Evolutionary conservation across 805 yeast species (phyloP).

Genomic region (Lachancea fermentati): DNA sequence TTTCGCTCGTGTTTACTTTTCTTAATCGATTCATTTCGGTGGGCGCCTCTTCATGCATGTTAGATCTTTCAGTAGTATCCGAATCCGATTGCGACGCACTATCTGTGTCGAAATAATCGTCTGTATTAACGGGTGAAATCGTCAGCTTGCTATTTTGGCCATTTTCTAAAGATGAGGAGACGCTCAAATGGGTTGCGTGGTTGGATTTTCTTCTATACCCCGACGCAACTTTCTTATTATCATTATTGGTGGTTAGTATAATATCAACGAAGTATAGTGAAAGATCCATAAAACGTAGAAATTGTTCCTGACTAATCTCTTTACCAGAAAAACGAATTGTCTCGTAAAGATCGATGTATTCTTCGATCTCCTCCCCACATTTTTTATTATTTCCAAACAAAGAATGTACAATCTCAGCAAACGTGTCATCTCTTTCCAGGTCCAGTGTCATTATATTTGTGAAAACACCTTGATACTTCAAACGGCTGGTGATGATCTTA

Average conservation of each 20-base stretch:
- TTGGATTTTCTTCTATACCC: not conserved
- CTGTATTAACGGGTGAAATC: not conserved
- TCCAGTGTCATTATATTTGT: constrained; percentile 31
- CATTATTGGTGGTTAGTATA: constrained; percentile 15
- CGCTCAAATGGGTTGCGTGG: not conserved
- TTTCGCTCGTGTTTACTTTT: constrained; percentile 18
- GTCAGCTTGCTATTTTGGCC: not conserved
- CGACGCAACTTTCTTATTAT: too few species aligned
- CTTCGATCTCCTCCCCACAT: constrained; percentile 17
- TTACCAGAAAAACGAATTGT: constrained; percentile 59
- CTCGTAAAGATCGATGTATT: constrained; percentile 56
- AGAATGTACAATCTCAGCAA: constrained; percentile 20
- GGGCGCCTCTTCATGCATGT: not conserved
- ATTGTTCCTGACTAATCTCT: constrained; percentile 51
- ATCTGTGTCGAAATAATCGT: not conserved
- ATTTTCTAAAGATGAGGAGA: not conserved
- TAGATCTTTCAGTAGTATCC: not conserved
- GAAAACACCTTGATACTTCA: constrained; percentile 43
- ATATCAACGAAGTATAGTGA: constrained; percentile 33
- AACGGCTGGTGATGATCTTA: constrained; percentile 53
- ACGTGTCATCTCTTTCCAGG: constrained; percentile 23
- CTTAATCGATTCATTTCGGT: constrained; percentile 2
- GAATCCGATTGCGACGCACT: not conserved
- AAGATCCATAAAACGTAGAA: constrained; percentile 51
- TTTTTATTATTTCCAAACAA: constrained; percentile 17